These are phyloP conservation scores for Ascochyta viciae-villosae DNA, from an alignment of 2,329 filamentous ascomycete species.

Conservation along the genomic window DNA sequence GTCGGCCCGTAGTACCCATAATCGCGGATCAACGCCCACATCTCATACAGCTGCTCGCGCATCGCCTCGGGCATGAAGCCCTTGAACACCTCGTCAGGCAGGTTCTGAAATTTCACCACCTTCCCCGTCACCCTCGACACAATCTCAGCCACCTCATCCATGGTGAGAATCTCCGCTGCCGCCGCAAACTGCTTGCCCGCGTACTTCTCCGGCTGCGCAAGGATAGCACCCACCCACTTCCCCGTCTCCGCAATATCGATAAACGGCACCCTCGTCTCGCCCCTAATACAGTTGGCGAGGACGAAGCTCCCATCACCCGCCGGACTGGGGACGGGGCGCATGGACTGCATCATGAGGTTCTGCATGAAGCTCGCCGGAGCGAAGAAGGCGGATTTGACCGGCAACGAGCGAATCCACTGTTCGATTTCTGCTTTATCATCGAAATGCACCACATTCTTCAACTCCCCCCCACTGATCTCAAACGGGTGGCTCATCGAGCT, in stretches of 20 bases:
- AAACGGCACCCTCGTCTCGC: slow-evolving; percentile 48
- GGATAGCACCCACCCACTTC: slow-evolving; percentile 52
- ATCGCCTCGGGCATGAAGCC: slow-evolving; percentile 27
- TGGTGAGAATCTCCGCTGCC: slow-evolving; percentile 51
- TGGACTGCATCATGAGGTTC: slow-evolving; percentile 49
- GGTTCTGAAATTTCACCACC: slow-evolving; percentile 30
- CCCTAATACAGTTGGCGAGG: slow-evolving; percentile 20
- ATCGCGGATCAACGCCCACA: slow-evolving; percentile 33
- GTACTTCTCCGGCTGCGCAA: slow-evolving; percentile 54
- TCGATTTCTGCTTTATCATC: slow-evolving; percentile 65
- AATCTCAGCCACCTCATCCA: slow-evolving; percentile 50
- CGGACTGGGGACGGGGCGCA: slow-evolving; percentile 23
- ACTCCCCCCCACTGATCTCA: slow-evolving; percentile 38
- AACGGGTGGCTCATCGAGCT: slow-evolving; percentile 39
- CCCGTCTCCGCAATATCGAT: slow-evolving; percentile 58
- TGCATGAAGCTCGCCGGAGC: slow-evolving; percentile 64
- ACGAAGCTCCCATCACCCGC: slow-evolving; percentile 36
- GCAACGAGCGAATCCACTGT: slow-evolving; percentile 59
- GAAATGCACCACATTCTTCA: slow-evolving; percentile 56
- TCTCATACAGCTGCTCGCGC: slow-evolving; percentile 34
- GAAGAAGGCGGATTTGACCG: slow-evolving; percentile 61
- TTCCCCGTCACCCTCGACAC: slow-evolving; percentile 54
- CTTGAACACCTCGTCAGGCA: slow-evolving; percentile 39
- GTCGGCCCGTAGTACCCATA: slow-evolving; percentile 41
- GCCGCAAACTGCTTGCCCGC: slow-evolving; percentile 55